phyloP scores from a whole-genome alignment of 495 filamentous ascomycete species.

The Saxophila tyrrhenica region DNA sequence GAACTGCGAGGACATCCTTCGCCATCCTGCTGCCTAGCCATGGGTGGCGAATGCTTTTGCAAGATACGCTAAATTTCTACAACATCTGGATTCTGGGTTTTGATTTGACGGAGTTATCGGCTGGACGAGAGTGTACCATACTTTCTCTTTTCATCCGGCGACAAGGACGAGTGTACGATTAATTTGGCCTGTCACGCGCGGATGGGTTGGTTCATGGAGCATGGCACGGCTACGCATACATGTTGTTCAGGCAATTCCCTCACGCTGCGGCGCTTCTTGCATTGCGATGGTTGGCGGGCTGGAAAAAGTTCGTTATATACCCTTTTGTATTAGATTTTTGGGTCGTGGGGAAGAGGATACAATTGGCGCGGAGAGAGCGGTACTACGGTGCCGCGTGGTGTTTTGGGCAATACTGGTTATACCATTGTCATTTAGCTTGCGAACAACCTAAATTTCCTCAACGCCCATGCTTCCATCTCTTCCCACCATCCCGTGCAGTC shows the following conservation, averaged over 20 bases:
- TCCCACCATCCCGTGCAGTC: no score
- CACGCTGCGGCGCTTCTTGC: neutral
- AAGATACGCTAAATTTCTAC: no score
- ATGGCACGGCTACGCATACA: neutral
- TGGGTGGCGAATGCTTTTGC: neutral
- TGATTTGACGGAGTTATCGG: neutral
- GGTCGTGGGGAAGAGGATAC: no score
- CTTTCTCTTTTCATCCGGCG: neutral
- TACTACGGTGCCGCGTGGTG: no score
- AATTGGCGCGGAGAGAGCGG: no score
- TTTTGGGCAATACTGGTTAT: no score
- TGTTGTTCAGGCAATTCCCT: neutral
- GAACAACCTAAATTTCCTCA: no score
- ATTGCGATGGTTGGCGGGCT: neutral
- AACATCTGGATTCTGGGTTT: neutral
- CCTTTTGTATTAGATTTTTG: no score
- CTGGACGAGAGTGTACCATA: neutral
- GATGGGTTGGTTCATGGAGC: neutral
- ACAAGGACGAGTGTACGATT: neutral
- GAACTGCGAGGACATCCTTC: constrained; percentile 87
- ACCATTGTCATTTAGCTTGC: no score
- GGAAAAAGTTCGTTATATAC: neutral
- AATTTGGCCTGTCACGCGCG: neutral
- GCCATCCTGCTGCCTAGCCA: constrained; percentile 27
- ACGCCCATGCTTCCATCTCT: no score